phyloP scores from a whole-genome alignment of 305 asterid genomes.

The Fraxinus sp. region DNA sequence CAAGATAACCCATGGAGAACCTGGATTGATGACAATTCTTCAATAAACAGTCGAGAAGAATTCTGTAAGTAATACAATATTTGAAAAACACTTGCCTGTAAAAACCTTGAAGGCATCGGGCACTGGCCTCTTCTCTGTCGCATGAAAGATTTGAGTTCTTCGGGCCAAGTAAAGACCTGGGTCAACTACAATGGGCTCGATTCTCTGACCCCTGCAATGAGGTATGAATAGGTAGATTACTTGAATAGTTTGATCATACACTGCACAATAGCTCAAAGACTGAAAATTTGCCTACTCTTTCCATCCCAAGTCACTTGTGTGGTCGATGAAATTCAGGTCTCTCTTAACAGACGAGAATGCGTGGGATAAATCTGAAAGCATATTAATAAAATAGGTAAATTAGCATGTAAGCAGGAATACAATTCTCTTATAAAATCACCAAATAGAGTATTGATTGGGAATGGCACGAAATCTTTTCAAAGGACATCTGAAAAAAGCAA shows the following conservation, averaged over 20 bases:
- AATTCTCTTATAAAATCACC: slow-evolving; percentile 5
- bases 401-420: slow-evolving; percentile 12
- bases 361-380: slow-evolving; percentile 83
- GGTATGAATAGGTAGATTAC: slow-evolving; percentile 25
- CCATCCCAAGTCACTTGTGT: slow-evolving; percentile 95
- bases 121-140: slow-evolving; percentile 87
- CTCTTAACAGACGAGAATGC: slow-evolving; percentile 84
- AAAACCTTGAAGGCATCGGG: slow-evolving; percentile 88
- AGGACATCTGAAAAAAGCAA: neutral
- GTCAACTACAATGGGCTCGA: slow-evolving; percentile 82
- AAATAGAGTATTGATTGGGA: neutral
- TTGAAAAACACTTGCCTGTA: slow-evolving; percentile 51
- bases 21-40: slow-evolving; percentile 38
- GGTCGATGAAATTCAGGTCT: slow-evolving; percentile 91
- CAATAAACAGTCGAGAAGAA: neutral
- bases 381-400: slow-evolving; percentile 23
- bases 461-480: neutral
- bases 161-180: slow-evolving; percentile 87
- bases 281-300: slow-evolving; percentile 82
- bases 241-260: slow-evolving; percentile 1
- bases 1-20: slow-evolving; percentile 92
- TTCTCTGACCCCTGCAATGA: slow-evolving; percentile 71
- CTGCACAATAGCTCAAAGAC: neutral
- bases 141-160: slow-evolving; percentile 76
- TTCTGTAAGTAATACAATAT: neutral